Percentiles rank a stretch among this genome's conserved stretches.
phyloP scores from a whole-genome alignment of 129 eudicot genomes.

The Centaurea solstitialis region DNA sequence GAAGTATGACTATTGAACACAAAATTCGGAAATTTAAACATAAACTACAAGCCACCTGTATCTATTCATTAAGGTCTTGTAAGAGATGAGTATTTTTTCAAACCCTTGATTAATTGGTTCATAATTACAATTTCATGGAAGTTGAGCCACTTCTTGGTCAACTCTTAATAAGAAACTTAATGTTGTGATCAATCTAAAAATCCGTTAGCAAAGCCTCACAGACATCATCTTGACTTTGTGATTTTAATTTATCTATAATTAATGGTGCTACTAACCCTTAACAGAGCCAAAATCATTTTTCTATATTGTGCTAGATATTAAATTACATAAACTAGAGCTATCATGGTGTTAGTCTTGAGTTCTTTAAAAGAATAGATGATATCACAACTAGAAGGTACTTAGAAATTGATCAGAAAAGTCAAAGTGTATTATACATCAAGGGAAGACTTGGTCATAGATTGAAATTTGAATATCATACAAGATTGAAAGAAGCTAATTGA shows the following conservation, averaged over 20 bases:
- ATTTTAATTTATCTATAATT: conserved; percentile 10
- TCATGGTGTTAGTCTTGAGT: background rate
- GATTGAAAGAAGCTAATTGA: background rate
- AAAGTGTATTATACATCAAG: background rate
- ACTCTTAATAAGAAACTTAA: background rate
- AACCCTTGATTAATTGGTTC: background rate
- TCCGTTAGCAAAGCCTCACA: background rate
- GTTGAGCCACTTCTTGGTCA: background rate
- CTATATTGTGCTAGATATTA: conserved; percentile 2
- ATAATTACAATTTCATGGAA: background rate
- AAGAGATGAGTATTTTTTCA: background rate
- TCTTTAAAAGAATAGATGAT: conserved; percentile 4
- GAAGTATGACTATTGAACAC: background rate
- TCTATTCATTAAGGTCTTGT: background rate
- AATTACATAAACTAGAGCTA: conserved; percentile 18
- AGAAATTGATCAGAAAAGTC: conserved; percentile 20
- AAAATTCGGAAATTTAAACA: background rate
- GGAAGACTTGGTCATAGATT: background rate
- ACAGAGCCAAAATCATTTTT: background rate
- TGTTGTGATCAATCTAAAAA: background rate
- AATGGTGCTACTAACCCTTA: background rate
- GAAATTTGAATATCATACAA: background rate
- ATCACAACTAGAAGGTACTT: background rate
- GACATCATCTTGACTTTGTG: conserved; percentile 10
- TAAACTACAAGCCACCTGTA: background rate